Evolutionary conservation across 2,329 filamentous ascomycete species (phyloP).

Genomic region (Didymella pinodella): DNA sequence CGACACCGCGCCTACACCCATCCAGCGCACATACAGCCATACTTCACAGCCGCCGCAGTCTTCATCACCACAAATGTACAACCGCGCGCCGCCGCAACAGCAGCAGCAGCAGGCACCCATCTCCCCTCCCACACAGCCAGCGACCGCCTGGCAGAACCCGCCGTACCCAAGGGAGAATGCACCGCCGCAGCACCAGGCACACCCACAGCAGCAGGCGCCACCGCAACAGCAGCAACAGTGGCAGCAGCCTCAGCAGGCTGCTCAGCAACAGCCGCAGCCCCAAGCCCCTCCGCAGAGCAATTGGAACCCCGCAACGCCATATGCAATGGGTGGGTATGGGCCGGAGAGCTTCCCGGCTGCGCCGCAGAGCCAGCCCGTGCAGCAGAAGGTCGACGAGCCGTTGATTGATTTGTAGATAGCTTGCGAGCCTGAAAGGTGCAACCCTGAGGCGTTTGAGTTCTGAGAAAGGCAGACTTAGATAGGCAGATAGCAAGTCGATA

Average conservation of each 20-base stretch:
- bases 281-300: constrained; percentile 34
- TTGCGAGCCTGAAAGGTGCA: background rate
- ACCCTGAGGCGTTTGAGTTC: too few relatives aligned
- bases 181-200: constrained; percentile 28
- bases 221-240: constrained; percentile 28
- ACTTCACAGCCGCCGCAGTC: constrained; percentile 46
- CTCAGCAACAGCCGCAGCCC: constrained; percentile 27
- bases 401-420: constrained; percentile 74
- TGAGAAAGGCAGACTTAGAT: background rate
- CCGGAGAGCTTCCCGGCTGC: constrained; percentile 68
- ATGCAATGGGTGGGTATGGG: constrained; percentile 53
- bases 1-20: constrained; percentile 29
- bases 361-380: constrained; percentile 61
- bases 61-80: constrained; percentile 47
- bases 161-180: constrained; percentile 45
- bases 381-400: constrained; percentile 71
- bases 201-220: constrained; percentile 22
- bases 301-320: constrained; percentile 47
- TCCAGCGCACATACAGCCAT: constrained; percentile 44
- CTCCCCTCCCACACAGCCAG: constrained; percentile 43
- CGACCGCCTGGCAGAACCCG: constrained; percentile 42
- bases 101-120: constrained; percentile 36
- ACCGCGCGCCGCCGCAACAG: constrained; percentile 30
- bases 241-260: constrained; percentile 19
- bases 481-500: background rate